These are phyloP conservation scores for Globisporangium polare DNA, from an alignment of 352 stramenopile species.

Conservation along the genomic window DNA sequence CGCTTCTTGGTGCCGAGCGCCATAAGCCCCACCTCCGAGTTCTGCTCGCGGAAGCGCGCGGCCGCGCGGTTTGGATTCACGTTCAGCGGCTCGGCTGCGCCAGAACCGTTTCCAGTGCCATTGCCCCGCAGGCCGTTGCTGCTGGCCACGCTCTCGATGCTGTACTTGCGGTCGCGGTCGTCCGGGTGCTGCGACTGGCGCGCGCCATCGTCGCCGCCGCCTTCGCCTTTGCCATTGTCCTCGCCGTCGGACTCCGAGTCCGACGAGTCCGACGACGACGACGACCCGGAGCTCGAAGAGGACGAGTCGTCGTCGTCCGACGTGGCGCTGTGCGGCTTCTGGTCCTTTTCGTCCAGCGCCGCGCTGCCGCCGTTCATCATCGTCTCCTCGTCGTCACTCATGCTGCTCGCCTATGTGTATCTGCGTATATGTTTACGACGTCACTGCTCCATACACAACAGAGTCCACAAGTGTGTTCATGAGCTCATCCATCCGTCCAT, in stretches of 20 bases:
- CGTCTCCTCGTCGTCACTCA: conserved; percentile 33
- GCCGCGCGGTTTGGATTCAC: conserved; percentile 71
- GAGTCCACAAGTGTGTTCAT: neutral
- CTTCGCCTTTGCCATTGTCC: conserved; percentile 21
- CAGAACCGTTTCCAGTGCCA: neutral
- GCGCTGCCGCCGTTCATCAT: conserved; percentile 11
- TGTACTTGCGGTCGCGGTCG: conserved; percentile 28
- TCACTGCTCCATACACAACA: neutral
- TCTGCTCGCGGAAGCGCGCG: conserved; percentile 61
- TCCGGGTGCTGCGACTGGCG: conserved; percentile 10
- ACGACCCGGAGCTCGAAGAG: conserved; percentile 64
- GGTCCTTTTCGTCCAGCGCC: conserved; percentile 25
- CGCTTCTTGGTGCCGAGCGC: conserved; percentile 81
- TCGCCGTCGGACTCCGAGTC: conserved; percentile 75
- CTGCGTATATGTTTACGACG: neutral
- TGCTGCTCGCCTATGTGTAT: conserved; percentile 9
- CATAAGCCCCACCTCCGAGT: conserved; percentile 52
- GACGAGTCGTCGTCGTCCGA: conserved; percentile 77
- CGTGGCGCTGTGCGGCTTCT: conserved; percentile 43
- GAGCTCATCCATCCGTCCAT: neutral
- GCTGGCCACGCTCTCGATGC: conserved; percentile 27
- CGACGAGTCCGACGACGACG: conserved; percentile 70
- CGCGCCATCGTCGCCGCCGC: neutral
- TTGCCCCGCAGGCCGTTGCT: conserved; percentile 16
- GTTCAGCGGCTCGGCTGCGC: conserved; percentile 40